phyloP scores from a whole-genome alignment of 805 yeast genomes.

The Schwanniomyces polymorphus region DNA sequence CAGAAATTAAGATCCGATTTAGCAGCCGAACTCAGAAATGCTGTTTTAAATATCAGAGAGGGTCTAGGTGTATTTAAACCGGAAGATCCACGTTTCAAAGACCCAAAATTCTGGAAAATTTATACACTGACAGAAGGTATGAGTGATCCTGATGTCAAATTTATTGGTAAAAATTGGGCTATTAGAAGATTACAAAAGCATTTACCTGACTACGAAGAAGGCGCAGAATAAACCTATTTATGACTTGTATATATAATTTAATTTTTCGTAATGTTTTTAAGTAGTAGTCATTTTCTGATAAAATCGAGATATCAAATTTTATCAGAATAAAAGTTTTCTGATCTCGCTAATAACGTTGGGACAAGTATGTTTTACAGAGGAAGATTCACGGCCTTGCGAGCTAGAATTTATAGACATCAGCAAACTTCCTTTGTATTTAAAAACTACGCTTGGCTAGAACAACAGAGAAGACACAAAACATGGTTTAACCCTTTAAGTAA shows the following conservation, averaged over 20 bases:
- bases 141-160: slow-evolving; percentile 66
- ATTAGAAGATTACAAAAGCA: slow-evolving; percentile 64
- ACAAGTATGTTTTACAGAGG: background rate
- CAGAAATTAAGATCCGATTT: slow-evolving; percentile 65
- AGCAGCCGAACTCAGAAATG: slow-evolving; percentile 65
- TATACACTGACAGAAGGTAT: slow-evolving; percentile 66
- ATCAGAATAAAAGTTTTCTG: background rate
- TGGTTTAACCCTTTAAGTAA: slow-evolving; percentile 18
- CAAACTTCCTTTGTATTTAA: background rate
- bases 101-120: slow-evolving; percentile 72
- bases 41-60: slow-evolving; percentile 51
- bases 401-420: background rate
- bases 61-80: slow-evolving; percentile 43
- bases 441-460: background rate
- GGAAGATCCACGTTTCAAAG: slow-evolving; percentile 70
- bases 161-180: slow-evolving; percentile 84
- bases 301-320: background rate
- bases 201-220: slow-evolving; percentile 29
- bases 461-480: slow-evolving; percentile 4
- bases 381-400: background rate
- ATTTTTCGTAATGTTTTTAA: background rate
- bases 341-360: background rate
- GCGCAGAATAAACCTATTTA: slow-evolving; percentile 1
- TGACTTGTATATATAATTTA: slow-evolving; percentile 2
- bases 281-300: background rate